A percentile compares a stretch with the other conserved stretches of the same genome.
phyloP scores from a whole-genome alignment of 179 eudicot genomes.

The Drosera spatulata region DNA sequence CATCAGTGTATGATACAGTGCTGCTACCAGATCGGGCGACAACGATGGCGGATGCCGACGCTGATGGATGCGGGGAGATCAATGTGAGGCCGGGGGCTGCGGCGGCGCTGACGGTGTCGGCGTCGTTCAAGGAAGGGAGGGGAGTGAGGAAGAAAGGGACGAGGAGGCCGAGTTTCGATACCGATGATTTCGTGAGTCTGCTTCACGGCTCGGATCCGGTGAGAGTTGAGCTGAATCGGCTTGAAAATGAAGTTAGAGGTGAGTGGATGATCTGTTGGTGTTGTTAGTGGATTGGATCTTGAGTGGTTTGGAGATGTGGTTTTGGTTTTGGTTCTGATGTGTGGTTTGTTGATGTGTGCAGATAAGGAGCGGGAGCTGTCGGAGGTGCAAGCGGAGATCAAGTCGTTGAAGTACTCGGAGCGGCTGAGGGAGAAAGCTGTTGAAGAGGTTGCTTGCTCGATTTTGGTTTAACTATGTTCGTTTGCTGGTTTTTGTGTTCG shows the following conservation, averaged over 20 bases:
- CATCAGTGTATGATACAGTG: too few relatives aligned
- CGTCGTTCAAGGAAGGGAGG: constrained; percentile 54
- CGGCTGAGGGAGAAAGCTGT: constrained; percentile 35
- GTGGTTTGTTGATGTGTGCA: too few relatives aligned
- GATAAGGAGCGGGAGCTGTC: constrained; percentile 12
- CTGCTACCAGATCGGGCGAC: too few relatives aligned
- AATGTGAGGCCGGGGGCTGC: constrained; percentile 11
- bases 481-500: too few relatives aligned
- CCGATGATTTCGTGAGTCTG: constrained; percentile 67
- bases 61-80: too few relatives aligned
- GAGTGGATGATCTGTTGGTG: constrained; percentile 16
- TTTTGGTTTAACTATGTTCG: too few relatives aligned
- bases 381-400: constrained; percentile 27
- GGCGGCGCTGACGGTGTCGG: constrained; percentile 30
- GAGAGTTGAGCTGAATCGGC: constrained; percentile 74
- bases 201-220: constrained; percentile 99
- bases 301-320: constrained; percentile 1
- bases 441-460: constrained; percentile 20
- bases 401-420: constrained; percentile 24
- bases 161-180: constrained; percentile 68
- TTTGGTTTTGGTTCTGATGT: not conserved
- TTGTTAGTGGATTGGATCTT: constrained; percentile 1
- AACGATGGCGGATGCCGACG: too few relatives aligned
- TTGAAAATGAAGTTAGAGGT: constrained; percentile 92
- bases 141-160: constrained; percentile 41